These are phyloP conservation scores for Acer saccharum DNA, from an alignment of 345 rosid genomes.

Conservation along the genomic window DNA sequence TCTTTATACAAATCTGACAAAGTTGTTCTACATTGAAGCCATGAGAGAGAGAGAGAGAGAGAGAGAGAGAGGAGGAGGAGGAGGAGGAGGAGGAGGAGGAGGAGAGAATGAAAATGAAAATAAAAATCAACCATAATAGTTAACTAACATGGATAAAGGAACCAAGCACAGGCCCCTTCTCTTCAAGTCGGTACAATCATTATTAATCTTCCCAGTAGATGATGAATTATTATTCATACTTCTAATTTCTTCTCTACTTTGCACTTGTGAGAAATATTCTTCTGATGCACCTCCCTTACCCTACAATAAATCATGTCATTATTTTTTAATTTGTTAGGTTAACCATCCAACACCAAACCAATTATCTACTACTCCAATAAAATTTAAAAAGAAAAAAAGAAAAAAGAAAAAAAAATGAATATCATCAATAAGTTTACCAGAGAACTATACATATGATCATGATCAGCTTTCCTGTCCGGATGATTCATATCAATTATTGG, in stretches of 20 bases:
- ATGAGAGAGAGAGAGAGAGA: neutral
- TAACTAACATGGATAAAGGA: conserved; percentile 74
- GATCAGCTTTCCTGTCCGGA: conserved; percentile 39
- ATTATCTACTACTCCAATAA: neutral
- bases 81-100: too few relatives aligned
- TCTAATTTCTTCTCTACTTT: conserved; percentile 24
- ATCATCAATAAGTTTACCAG: conserved; percentile 31
- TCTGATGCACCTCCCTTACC: conserved; percentile 28
- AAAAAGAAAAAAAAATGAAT: neutral
- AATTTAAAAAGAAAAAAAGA: too few relatives aligned
- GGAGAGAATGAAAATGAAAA: neutral
- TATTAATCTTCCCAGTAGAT: conserved; percentile 28
- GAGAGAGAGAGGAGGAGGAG: too few relatives aligned
- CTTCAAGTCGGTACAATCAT: conserved; percentile 48
- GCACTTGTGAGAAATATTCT: conserved; percentile 22
- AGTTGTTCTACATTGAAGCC: conserved; percentile 1
- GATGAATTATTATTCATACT: conserved; percentile 13
- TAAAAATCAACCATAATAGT: conserved; percentile 47
- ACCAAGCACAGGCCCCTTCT: conserved; percentile 78
- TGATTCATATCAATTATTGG: conserved; percentile 39
- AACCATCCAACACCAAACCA: conserved; percentile 13
- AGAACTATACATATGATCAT: conserved; percentile 39
- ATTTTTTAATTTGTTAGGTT: conserved; percentile 10
- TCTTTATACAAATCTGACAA: conserved; percentile 18
- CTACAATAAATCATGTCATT: conserved; percentile 24